Base-by-base conservation (phyloP, 495 filamentous ascomycete genomes). In the Extremus antarcticus region DNA sequence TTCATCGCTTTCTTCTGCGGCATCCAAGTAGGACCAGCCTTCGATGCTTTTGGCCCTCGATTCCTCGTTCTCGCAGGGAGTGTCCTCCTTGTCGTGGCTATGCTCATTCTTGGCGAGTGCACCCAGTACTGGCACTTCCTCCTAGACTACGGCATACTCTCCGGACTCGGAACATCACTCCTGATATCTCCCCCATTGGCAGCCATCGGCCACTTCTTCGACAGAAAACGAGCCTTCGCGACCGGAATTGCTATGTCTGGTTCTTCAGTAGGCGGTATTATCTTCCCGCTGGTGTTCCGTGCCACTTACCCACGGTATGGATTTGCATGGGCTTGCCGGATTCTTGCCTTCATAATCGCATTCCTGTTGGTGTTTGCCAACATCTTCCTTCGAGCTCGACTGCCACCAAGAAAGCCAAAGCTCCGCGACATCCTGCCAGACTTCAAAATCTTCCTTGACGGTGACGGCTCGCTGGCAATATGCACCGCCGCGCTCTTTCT, bases 1-100 rank as follows among this genome's bases (percentile, higher is more conserved):
- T 86, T 85, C 54, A 69, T 84, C 21, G 78, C 79, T 16, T 75
- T 83, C 32, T 82, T 84, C 53, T 70, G 79, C 10, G 82, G 81
- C 10, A 77, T 84, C 4, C 81, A 85, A 62, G 75, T 84, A 41
- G 83, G 83, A 1, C 81, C 83, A n/a, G 57, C 85, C 2, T 86
- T 86, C 53, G 83, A 86, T 61, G 71, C 73, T 1, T 75, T 78
- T 53, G 82, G 82, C 0, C 75, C 81, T 1, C 67, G 77, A 20
- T 23, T 68, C 15, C 63, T 84, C 25, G 68, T 84, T 0, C 65
- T 75, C 10, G 66, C 65, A 3, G 82, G 82, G 2, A 76, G 74
- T 21, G 20, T 75, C 21, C 63, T 74, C 24, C 73, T 79, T 15
- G 66, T 79, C 25, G 56, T 67, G 2, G 80, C 75, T 25, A 70